Evolutionary conservation across 2,329 filamentous ascomycete species (phyloP).

Genomic region (Rosellinia necatrix): DNA sequence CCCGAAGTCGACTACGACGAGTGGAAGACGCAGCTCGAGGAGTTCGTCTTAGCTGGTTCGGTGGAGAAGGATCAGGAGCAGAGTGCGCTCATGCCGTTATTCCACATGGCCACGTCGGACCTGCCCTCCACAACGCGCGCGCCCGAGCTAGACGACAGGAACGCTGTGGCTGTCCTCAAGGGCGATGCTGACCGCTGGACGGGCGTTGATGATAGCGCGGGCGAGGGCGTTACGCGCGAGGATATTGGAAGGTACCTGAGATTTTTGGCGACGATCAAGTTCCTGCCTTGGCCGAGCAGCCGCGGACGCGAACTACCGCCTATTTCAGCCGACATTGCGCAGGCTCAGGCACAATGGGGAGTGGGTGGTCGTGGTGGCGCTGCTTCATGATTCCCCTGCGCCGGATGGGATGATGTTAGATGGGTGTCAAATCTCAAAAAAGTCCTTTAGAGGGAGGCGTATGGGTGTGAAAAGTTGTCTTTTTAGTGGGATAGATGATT

Average conservation of each 20-base stretch:
- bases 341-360: slow-evolving; percentile 28
- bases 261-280: slow-evolving; percentile 65
- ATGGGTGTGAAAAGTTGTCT: too few species aligned
- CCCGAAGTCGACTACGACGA: slow-evolving; percentile 68
- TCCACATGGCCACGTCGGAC: slow-evolving; percentile 72
- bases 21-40: slow-evolving; percentile 71
- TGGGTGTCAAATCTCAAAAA: too few species aligned
- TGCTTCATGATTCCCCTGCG: too few species aligned
- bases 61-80: slow-evolving; percentile 64
- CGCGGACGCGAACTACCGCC: slow-evolving; percentile 41
- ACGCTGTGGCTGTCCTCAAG: slow-evolving; percentile 67
- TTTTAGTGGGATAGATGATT: too few species aligned
- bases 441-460: too few species aligned
- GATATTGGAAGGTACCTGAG: slow-evolving; percentile 67
- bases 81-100: slow-evolving; percentile 74
- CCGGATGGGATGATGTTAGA: too few species aligned
- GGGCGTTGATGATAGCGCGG: slow-evolving; percentile 59
- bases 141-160: slow-evolving; percentile 73
- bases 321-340: slow-evolving; percentile 35
- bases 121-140: slow-evolving; percentile 72
- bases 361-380: slow-evolving; percentile 39
- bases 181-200: slow-evolving; percentile 65
- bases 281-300: slow-evolving; percentile 55
- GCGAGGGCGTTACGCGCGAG: slow-evolving; percentile 61
- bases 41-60: slow-evolving; percentile 64